A percentile compares a stretch with the other conserved stretches of the same genome.
These are phyloP conservation scores for Ramaria rubella DNA, from an alignment of 768 basidiomycete species.

Conservation along the genomic window DNA sequence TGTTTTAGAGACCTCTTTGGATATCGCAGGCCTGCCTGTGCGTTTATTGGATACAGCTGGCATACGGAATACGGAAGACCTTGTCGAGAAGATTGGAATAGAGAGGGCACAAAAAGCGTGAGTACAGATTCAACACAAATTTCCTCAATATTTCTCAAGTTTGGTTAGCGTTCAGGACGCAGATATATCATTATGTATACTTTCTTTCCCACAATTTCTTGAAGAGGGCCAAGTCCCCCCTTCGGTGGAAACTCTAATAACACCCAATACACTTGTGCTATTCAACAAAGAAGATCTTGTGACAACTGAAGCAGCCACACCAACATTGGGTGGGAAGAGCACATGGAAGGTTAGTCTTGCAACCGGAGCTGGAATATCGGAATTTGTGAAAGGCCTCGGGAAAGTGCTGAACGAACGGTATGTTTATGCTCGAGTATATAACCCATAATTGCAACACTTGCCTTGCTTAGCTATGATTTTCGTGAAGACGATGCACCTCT, in stretches of 20 bases:
- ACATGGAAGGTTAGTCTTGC: conserved; percentile 60
- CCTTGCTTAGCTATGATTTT: conserved; percentile 15
- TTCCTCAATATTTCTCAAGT: background rate
- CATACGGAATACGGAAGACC: conserved; percentile 60
- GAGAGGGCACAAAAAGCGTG: conserved; percentile 65
- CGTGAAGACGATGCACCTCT: conserved; percentile 43
- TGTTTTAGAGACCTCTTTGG: conserved; percentile 75
- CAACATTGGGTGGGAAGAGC: background rate
- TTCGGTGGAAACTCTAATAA: conserved; percentile 44
- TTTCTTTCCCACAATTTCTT: conserved; percentile 52
- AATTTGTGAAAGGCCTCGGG: conserved; percentile 57
- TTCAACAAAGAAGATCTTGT: conserved; percentile 74
- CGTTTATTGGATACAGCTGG: conserved; percentile 85
- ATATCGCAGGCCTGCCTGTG: conserved; percentile 82
- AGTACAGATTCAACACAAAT: conserved; percentile 21
- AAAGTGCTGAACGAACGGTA: conserved; percentile 45
- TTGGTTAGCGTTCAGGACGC: conserved; percentile 51
- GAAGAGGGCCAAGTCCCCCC: conserved; percentile 30
- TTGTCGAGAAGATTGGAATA: conserved; percentile 73
- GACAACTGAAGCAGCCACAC: background rate
- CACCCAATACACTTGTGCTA: conserved; percentile 55
- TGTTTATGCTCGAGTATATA: conserved; percentile 10
- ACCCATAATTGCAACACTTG: background rate
- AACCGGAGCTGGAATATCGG: conserved; percentile 47
- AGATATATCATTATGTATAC: conserved; percentile 72